Conservation (phyloP, 2,329 filamentous ascomycete species). For the Aspergillus flavus region DNA sequence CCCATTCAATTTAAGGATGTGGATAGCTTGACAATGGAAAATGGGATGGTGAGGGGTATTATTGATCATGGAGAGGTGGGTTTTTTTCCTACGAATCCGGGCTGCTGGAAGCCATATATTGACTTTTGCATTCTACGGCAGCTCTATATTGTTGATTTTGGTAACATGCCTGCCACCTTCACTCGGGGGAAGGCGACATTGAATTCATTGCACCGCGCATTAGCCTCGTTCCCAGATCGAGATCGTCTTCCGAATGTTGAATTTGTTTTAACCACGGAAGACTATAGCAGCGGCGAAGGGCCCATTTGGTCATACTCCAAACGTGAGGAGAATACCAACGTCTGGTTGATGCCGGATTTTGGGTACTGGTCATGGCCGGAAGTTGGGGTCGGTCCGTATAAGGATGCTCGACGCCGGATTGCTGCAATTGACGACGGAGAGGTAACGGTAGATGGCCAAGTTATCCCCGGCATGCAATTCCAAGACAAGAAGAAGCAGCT, state of each 20-base stretch:
- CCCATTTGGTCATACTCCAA: slow-evolving; percentile 51
- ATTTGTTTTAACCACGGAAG: slow-evolving; percentile 53
- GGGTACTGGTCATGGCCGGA: slow-evolving; percentile 58
- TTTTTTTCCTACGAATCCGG: not conserved
- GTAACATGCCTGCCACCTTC: slow-evolving; percentile 36
- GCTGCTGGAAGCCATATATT: not conserved
- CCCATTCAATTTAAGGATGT: slow-evolving; percentile 39
- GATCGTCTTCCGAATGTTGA: slow-evolving; percentile 51
- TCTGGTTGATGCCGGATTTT: slow-evolving; percentile 59
- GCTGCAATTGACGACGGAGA: slow-evolving; percentile 39
- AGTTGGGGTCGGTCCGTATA: slow-evolving; percentile 48
- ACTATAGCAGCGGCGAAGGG: slow-evolving; percentile 37
- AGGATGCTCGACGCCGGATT: slow-evolving; percentile 45
- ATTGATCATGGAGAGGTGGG: slow-evolving; percentile 41
- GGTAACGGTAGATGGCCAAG: slow-evolving; percentile 21
- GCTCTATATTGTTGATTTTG: slow-evolving; percentile 42
- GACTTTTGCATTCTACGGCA: slow-evolving; percentile 16
- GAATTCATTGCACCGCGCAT: slow-evolving; percentile 52
- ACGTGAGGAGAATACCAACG: slow-evolving; percentile 39
- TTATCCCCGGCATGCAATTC: slow-evolving; percentile 25
- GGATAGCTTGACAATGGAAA: slow-evolving; percentile 32
- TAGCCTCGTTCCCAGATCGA: slow-evolving; percentile 43
- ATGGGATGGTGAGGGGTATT: slow-evolving; percentile 42
- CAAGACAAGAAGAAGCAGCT: slow-evolving; percentile 49
- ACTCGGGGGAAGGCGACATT: slow-evolving; percentile 47